These are phyloP conservation scores for Chlorella sp. DNA, from an alignment of 139 green algal genomes.

Conservation along the genomic window DNA sequence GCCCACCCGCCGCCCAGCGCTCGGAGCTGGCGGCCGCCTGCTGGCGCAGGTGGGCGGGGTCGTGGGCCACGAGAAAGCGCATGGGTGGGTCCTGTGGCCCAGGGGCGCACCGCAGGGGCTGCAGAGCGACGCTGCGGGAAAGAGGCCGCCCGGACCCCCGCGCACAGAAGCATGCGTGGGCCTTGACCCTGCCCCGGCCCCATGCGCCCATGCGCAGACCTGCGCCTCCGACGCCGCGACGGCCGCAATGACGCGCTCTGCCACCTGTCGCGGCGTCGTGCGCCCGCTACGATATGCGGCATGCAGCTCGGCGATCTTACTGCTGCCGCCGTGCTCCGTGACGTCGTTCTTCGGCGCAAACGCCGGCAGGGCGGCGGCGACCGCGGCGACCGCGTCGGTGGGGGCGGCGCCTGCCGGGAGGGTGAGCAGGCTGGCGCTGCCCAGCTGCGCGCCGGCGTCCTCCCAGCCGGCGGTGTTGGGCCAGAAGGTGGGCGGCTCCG, in stretches of 20 bases:
- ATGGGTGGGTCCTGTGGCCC: constrained; percentile 37
- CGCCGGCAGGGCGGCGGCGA: too few relatives aligned
- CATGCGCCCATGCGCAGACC: too few relatives aligned
- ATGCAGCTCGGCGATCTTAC: constrained; percentile 6
- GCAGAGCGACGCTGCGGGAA: too few relatives aligned
- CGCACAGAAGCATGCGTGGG: too few relatives aligned
- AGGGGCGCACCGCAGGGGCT: too few relatives aligned
- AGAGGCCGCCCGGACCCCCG: too few relatives aligned
- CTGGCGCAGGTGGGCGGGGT: constrained; percentile 17
- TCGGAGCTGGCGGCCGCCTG: constrained; percentile 23
- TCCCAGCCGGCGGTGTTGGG: constrained; percentile 8
- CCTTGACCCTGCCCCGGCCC: too few relatives aligned
- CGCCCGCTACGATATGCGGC: constrained; percentile 22
- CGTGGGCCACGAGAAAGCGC: constrained; percentile 29
- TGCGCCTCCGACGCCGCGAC: constrained; percentile 28
- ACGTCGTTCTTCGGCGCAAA: too few relatives aligned
- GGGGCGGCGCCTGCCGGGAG: background rate
- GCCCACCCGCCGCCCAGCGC: constrained; percentile 34
- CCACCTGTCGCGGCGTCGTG: constrained; percentile 53
- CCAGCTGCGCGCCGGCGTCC: background rate
- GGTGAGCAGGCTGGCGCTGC: background rate
- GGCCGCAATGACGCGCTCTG: constrained; percentile 38
- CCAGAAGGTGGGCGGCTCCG: constrained; percentile 23
- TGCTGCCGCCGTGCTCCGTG: too few relatives aligned
- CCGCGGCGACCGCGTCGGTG: background rate